A percentile compares a stretch with the other conserved stretches of the same genome.
phyloP scores from a whole-genome alignment of 75 land plant species.

The Isoetes taiwanensis region DNA sequence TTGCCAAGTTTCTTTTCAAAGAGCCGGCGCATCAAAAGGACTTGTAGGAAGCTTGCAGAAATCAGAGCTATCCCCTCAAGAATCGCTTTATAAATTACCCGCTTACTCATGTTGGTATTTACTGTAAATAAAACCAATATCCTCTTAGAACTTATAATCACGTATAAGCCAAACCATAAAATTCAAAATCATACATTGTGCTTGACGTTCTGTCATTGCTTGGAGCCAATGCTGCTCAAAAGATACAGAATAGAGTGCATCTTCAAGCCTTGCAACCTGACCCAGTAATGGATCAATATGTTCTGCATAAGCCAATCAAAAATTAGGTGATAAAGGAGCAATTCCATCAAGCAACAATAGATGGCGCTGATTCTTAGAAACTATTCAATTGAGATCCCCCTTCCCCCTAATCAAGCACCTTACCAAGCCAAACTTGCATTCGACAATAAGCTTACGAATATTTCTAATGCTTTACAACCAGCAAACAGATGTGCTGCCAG shows the following conservation, averaged over 20 bases:
- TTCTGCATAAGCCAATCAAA: conserved; percentile 31
- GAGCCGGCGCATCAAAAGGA: too few relatives aligned
- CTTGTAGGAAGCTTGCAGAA: too few relatives aligned
- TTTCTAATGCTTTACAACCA: neutral
- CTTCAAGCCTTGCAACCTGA: conserved; percentile 63
- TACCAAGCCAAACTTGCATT: neutral
- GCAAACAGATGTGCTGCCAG: too few relatives aligned
- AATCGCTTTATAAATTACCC: too few relatives aligned
- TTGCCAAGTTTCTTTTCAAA: too few relatives aligned
- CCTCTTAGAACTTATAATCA: too few relatives aligned
- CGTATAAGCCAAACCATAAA: too few relatives aligned
- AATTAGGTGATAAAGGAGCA: too few relatives aligned
- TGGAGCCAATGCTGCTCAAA: conserved; percentile 94
- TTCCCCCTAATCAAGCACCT: neutral
- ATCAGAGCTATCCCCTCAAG: too few relatives aligned
- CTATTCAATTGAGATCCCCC: neutral
- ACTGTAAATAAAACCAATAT: too few relatives aligned
- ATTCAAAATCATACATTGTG: conserved; percentile 31
- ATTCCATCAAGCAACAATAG: neutral
- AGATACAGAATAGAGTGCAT: conserved; percentile 69
- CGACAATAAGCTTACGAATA: neutral
- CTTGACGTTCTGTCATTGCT: conserved; percentile 79
- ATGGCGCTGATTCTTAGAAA: neutral
- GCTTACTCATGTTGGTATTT: too few relatives aligned
- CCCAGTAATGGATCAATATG: conserved; percentile 64